Conservation (phyloP, 257 asterid species). For the Orobanche coerulescens region DNA sequence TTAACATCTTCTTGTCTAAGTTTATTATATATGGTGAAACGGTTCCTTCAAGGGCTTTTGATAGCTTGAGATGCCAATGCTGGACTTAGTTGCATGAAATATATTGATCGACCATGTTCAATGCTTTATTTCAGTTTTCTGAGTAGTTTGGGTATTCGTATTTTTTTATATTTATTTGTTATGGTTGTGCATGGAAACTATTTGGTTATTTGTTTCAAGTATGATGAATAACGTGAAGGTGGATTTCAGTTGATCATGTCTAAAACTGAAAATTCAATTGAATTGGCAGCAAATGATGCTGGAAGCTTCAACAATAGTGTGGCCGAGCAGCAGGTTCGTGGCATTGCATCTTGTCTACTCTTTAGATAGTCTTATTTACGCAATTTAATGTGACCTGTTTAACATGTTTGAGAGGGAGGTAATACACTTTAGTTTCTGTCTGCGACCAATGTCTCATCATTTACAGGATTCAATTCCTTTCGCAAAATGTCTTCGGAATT, state of each 20-base stretch:
- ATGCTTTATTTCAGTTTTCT: background rate
- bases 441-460: slow-evolving; percentile 7
- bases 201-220: background rate
- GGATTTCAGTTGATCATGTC: slow-evolving; percentile 14
- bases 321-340: slow-evolving; percentile 84
- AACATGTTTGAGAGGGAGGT: background rate
- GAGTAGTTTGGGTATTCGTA: background rate
- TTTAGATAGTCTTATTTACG: slow-evolving; percentile 10
- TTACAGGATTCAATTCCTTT: slow-evolving; percentile 7
- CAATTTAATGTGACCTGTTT: background rate
- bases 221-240: slow-evolving; percentile 12
- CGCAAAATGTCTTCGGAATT: slow-evolving; percentile 9
- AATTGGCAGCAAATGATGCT: slow-evolving; percentile 76
- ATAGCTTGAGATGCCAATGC: slow-evolving; percentile 14
- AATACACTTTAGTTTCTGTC: background rate
- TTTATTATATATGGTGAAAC: background rate
- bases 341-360: slow-evolving; percentile 16
- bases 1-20: background rate
- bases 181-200: background rate
- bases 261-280: slow-evolving; percentile 22
- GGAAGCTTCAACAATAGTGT: slow-evolving; percentile 98
- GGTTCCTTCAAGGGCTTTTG: background rate
- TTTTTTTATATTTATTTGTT: background rate
- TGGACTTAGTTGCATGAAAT: slow-evolving; percentile 11
- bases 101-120: slow-evolving; percentile 16